A percentile compares a stretch with the other conserved stretches of the same genome.
phyloP scores from a whole-genome alignment of 768 basidiomycete species.

The Serendipita sp. region DNA sequence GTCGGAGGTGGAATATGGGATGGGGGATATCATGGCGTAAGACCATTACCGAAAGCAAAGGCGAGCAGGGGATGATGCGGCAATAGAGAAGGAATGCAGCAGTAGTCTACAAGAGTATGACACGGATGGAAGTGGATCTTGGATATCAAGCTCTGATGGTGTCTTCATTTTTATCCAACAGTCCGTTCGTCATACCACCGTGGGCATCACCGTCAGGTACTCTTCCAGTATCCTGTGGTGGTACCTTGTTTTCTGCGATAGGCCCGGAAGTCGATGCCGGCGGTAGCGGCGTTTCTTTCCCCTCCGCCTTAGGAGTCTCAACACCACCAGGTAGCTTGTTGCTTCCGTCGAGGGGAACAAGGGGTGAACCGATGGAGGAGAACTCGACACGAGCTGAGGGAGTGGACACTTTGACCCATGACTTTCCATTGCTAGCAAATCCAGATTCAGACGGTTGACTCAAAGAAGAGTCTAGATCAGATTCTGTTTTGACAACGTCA shows the following conservation, averaged over 20 bases:
- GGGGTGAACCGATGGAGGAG: conserved; percentile 11
- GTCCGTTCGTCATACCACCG: conserved; percentile 43
- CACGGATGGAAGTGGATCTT: too few species aligned
- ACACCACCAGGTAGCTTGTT: not conserved
- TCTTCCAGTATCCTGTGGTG: conserved; percentile 29
- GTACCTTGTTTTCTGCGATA: conserved; percentile 25
- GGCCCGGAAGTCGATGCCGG: conserved; percentile 31
- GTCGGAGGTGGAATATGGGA: too few species aligned
- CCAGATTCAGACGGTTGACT: not conserved
- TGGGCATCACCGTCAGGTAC: conserved; percentile 39
- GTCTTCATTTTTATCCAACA: conserved; percentile 49
- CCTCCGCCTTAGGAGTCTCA: not conserved
- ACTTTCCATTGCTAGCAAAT: conserved; percentile 12
- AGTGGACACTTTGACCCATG: conserved; percentile 17
- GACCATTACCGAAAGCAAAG: too few species aligned
- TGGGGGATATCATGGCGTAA: too few species aligned
- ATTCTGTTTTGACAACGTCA: conserved; percentile 7
- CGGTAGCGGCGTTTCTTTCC: conserved; percentile 31
- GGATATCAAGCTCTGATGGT: conserved; percentile 17
- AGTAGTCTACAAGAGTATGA: too few species aligned
- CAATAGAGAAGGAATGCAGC: too few species aligned
- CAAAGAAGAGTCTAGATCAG: conserved; percentile 2
- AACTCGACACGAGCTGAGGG: conserved; percentile 7
- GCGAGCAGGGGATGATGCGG: too few species aligned
- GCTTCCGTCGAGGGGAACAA: conserved; percentile 7